Evolutionary conservation across 192 early-diverging fungal species (phyloP), one percentile per base, ranked within the genome.

Genomic region (Backusella macrospora): DNA sequence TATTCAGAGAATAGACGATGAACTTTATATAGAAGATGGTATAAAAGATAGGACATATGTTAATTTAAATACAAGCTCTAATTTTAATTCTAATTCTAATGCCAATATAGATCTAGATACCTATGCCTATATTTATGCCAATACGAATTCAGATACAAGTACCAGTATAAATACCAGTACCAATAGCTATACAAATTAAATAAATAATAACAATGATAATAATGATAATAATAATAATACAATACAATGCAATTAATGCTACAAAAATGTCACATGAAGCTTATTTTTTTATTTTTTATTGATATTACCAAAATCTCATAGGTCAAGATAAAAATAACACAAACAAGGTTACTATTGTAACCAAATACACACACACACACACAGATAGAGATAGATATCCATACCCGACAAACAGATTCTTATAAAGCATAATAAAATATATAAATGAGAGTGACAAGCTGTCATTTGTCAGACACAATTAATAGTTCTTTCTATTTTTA

Each of bases 381-480:
- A 9, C 6, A 9, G 44, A 9, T 1, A 45, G 44, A 46, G 8
- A 55, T 8, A 12, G 18, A 26, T 59, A 34, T 59, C 52, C 21
- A 26, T 26, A 9, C 52, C 52, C 52, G 52, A 59, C 21, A 59
- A 26, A 10, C 26, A 23, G 2, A 13, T 21, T 5, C 26, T 43
- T 43, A 9, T 59, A 23, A 13, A 26, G 52, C 26, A 23, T 23
- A 23, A n/a, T 59, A 23, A 59, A 26, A 59, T 23, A 26, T 59
- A 59, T 59, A 26, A 23, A 59, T 59, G 26, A 23, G 52, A 59
- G 52, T 59, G 52, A 59, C 52, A 59, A 59, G 52, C 52, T 59
- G 52, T 59, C 52, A 59, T 59, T 59, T 59, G 52, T 59, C 52
- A 59, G 52, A 59, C 52, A 59, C 52, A 59, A 59, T 23, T 10